Percentiles rank a stretch among this genome's conserved stretches.
Evolutionary conservation across 305 asterid genomes (phyloP).

Genomic region (Fraxinus ornus): DNA sequence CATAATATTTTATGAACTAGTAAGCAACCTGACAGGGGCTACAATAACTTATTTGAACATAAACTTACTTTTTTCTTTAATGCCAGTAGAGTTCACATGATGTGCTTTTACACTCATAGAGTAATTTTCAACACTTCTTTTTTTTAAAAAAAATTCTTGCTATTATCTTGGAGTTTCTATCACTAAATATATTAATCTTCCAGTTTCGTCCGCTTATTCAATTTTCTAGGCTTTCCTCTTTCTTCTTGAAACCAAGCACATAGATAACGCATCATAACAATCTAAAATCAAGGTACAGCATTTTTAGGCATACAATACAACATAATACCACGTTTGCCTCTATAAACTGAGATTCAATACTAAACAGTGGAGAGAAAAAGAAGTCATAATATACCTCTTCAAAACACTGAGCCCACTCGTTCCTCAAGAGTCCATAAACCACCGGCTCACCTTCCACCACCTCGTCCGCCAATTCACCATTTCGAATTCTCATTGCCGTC

Average conservation of each 20-base stretch:
- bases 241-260: background rate
- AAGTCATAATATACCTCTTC: constrained; percentile 55
- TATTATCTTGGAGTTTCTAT: background rate
- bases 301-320: background rate
- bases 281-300: background rate
- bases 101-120: background rate
- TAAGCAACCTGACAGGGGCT: background rate
- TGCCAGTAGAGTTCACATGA: background rate
- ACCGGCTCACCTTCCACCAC: constrained; percentile 50
- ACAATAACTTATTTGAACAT: background rate
- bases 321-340: background rate
- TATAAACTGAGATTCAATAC: background rate
- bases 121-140: background rate
- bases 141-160: background rate
- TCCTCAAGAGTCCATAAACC: constrained; percentile 57
- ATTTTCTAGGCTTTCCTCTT: background rate
- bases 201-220: background rate
- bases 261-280: background rate
- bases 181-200: background rate
- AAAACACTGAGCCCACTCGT: constrained; percentile 69
- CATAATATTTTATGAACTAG: background rate
- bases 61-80: background rate
- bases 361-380: background rate
- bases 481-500: constrained; percentile 53
- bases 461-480: constrained; percentile 28